Evolutionary conservation across 208 protist genomes (phyloP).

Genomic region (Leishmania turanica): DNA sequence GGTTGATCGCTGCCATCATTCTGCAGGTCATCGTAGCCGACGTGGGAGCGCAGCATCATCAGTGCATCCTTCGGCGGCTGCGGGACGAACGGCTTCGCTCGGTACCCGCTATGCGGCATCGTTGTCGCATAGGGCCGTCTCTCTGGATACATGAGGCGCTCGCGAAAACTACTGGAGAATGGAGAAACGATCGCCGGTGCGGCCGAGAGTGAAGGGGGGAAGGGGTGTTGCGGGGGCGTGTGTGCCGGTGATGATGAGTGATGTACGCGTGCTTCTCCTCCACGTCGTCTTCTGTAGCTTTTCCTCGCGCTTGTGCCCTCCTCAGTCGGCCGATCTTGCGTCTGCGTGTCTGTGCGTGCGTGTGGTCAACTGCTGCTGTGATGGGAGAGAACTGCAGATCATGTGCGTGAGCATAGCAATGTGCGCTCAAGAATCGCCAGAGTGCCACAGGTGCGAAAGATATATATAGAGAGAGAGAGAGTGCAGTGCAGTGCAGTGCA

Average conservation of each 20-base stretch:
- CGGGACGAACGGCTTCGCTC: slow-evolving; percentile 46
- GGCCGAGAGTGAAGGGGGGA: neutral
- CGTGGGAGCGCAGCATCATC: slow-evolving; percentile 50
- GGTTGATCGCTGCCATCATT: neutral
- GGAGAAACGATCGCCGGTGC: neutral
- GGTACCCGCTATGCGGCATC: slow-evolving; percentile 65
- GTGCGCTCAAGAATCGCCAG: neutral
- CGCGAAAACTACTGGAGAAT: neutral
- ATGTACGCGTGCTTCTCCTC: neutral
- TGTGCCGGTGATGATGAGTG: neutral
- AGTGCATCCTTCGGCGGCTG: slow-evolving; percentile 60
- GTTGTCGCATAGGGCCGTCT: slow-evolving; percentile 70
- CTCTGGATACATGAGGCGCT: slow-evolving; percentile 49
- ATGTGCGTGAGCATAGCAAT: neutral
- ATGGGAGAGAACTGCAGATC: neutral
- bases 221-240: neutral
- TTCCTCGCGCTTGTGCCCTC: neutral
- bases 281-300: neutral
- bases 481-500: too few species aligned
- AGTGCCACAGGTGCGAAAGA: neutral
- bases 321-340: neutral
- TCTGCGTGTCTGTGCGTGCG: neutral
- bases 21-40: slow-evolving; percentile 58
- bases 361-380: neutral
- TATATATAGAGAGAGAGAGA: too few species aligned